A percentile compares a stretch with the other conserved stretches of the same genome.
Conservation (phyloP, 225 moss, liverwort and hornwort species). For the Neckera pumila region DNA sequence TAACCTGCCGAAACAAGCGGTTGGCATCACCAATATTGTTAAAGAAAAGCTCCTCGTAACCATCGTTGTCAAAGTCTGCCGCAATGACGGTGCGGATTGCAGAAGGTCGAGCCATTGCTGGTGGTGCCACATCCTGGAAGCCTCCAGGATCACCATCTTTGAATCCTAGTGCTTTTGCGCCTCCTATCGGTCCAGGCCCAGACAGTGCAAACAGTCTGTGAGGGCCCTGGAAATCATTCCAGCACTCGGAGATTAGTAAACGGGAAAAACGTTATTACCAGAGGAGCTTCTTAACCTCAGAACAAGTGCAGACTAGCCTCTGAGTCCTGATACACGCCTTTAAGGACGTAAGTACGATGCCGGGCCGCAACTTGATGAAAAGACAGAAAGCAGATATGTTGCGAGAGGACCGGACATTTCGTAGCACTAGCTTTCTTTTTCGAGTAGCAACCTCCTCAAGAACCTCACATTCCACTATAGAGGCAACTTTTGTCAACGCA, state of each 20-base stretch:
- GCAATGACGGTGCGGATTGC: constrained; percentile 81
- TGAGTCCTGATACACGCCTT: neutral
- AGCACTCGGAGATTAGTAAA: neutral
- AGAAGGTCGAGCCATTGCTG: constrained; percentile 73
- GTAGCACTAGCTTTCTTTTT: neutral
- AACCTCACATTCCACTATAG: neutral
- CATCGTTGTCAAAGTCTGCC: constrained; percentile 94
- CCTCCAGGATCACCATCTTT: constrained; percentile 64
- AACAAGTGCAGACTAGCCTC: neutral
- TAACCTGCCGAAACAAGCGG: constrained; percentile 77
- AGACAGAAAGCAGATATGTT: neutral
- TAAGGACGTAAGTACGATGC: neutral
- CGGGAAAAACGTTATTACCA: neutral
- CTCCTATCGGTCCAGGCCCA: constrained; percentile 83
- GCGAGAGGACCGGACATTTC: neutral
- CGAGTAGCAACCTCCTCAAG: neutral
- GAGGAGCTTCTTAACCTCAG: neutral
- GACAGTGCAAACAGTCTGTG: constrained; percentile 63
- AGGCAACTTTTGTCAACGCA: neutral
- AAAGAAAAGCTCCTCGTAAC: constrained; percentile 81
- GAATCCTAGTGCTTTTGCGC: constrained; percentile 56
- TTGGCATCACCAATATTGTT: constrained; percentile 85
- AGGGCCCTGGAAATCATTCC: constrained; percentile 43
- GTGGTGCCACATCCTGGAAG: constrained; percentile 58
- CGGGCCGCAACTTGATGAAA: neutral